A percentile compares a stretch with the other conserved stretches of the same genome.
These are phyloP conservation scores for Arthrobotrys entomopaga DNA, from an alignment of 2,329 filamentous ascomycete genomes.

Conservation along the genomic window DNA sequence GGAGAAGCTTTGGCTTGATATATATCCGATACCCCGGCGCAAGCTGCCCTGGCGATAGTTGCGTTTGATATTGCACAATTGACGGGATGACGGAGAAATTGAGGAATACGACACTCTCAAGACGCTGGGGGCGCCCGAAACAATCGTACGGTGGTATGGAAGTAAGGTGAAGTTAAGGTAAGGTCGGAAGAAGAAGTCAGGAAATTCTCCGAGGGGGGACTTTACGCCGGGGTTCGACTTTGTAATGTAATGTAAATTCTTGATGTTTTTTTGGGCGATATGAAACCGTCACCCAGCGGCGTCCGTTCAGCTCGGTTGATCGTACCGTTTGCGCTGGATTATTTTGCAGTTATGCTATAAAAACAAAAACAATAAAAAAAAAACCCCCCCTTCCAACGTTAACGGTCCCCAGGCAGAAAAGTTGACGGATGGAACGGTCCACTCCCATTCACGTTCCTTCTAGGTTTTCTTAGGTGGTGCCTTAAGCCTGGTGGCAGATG, in stretches of 20 bases:
- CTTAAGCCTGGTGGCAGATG: too few species aligned
- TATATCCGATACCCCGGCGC: slow-evolving; percentile 34
- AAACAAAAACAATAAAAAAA: slow-evolving; percentile 27
- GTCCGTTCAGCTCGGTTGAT: too few species aligned
- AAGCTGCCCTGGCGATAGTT: slow-evolving; percentile 26
- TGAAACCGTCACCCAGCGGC: slow-evolving; percentile 31
- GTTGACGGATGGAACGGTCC: slow-evolving; percentile 46
- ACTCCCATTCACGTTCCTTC: slow-evolving; percentile 2
- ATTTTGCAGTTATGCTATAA: slow-evolving; percentile 17
- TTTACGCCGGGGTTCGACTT: slow-evolving; percentile 29
- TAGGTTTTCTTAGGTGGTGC: too few species aligned
- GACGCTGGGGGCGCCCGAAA: slow-evolving; percentile 10
- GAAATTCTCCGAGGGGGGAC: slow-evolving; percentile 22
- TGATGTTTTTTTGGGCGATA: slow-evolving; percentile 15
- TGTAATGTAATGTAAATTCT: slow-evolving; percentile 9
- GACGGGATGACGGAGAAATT: slow-evolving; percentile 14
- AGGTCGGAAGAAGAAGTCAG: neutral
- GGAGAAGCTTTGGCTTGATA: slow-evolving; percentile 34
- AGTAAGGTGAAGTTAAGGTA: slow-evolving; percentile 13
- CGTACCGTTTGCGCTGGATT: slow-evolving; percentile 19
- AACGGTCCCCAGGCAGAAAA: neutral
- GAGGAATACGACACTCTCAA: slow-evolving; percentile 16
- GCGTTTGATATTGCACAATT: slow-evolving; percentile 28
- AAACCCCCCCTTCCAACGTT: slow-evolving; percentile 1
- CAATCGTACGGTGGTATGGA: slow-evolving; percentile 25